These are phyloP conservation scores for Stereum hirsutum DNA, from an alignment of 1,284 basidiomycete genomes.

Conservation along the genomic window DNA sequence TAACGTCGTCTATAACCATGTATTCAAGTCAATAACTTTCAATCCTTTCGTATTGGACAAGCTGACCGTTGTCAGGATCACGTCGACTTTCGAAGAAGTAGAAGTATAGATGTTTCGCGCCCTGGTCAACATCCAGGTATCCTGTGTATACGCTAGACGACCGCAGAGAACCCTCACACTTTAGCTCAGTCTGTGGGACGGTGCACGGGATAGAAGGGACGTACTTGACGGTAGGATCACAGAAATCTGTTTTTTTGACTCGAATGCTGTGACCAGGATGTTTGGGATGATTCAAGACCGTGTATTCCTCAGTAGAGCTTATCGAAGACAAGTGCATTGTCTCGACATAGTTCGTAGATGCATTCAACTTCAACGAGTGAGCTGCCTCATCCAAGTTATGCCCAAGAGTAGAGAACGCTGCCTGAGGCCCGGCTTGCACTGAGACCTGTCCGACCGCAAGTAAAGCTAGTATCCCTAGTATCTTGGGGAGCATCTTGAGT, in stretches of 20 bases:
- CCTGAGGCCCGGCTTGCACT: no score
- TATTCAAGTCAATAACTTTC: not conserved
- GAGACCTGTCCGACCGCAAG: no score
- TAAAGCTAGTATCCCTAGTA: no score
- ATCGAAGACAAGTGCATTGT: conserved; percentile 15
- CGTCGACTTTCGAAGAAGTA: conserved; percentile 78
- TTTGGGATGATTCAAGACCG: conserved; percentile 32
- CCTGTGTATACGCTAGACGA: conserved; percentile 47
- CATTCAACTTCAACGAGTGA: no score
- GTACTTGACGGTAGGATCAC: conserved; percentile 55
- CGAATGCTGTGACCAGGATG: conserved; percentile 47
- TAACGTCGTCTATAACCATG: conserved; percentile 41
- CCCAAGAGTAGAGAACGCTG: no score
- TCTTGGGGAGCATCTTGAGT: no score
- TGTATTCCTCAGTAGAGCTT: conserved; percentile 18
- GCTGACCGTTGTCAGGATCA: conserved; percentile 44
- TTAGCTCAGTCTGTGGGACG: no score
- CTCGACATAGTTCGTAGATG: not conserved
- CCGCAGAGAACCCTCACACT: no score
- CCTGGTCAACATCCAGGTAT: conserved; percentile 50
- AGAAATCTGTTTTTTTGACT: conserved; percentile 51
- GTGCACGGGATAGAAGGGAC: no score
- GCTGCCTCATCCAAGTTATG: no score
- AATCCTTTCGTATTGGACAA: not conserved
- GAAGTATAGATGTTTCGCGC: conserved; percentile 69